Evolutionary conservation across 768 basidiomycete species (phyloP).

Genomic region (Naganishia vaughanmartiniae): DNA sequence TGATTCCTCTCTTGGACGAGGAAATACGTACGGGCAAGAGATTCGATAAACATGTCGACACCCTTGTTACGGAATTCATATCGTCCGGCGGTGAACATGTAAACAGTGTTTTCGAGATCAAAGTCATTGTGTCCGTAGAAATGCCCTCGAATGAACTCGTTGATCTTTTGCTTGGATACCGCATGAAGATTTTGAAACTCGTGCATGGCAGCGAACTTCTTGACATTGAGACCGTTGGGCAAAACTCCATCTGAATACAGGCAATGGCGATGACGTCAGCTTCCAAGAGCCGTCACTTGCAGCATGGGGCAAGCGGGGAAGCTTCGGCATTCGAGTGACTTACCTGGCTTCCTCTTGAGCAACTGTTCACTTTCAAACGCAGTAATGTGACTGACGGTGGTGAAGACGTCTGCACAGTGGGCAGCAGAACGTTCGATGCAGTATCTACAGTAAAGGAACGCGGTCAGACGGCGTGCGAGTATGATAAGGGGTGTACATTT

Average conservation of each 20-base stretch:
- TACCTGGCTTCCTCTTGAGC: conserved; percentile 81
- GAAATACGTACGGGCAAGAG: conserved; percentile 66
- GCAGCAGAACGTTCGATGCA: conserved; percentile 93
- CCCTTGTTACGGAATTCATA: conserved; percentile 99
- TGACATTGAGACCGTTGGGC: conserved; percentile 95
- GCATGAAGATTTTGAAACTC: conserved; percentile 91
- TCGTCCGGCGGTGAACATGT: conserved; percentile 99
- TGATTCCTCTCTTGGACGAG: background rate
- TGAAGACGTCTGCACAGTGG: conserved; percentile 97
- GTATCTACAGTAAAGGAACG: conserved; percentile 57
- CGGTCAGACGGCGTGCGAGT: background rate
- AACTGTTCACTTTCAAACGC: conserved; percentile 96
- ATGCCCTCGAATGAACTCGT: conserved; percentile 95
- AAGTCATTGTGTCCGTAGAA: conserved; percentile 98
- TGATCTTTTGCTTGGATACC: conserved; percentile 91
- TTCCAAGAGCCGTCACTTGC: background rate
- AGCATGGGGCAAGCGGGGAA: background rate
- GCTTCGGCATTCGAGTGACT: conserved; percentile 23
- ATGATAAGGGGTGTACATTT: background rate
- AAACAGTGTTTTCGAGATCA: conserved; percentile 68
- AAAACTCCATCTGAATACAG: conserved; percentile 73
- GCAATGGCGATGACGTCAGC: conserved; percentile 2
- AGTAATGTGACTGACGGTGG: conserved; percentile 96
- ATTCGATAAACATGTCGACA: conserved; percentile 99
- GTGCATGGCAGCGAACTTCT: conserved; percentile 99